phyloP scores from a whole-genome alignment of 2,329 filamentous ascomycete genomes.

The Neoarthrinium moseri region DNA sequence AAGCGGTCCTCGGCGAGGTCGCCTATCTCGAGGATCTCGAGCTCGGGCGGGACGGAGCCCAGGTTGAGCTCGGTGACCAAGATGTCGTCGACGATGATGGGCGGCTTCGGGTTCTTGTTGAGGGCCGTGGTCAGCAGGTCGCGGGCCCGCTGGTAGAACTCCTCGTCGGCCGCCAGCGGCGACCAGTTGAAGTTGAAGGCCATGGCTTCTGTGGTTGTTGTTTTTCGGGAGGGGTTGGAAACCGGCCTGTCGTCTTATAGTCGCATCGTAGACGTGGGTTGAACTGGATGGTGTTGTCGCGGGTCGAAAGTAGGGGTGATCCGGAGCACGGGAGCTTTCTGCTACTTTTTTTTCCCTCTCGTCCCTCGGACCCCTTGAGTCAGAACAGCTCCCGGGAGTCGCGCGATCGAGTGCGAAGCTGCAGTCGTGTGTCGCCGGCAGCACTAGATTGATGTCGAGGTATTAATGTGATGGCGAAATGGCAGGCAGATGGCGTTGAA shows the following conservation, averaged over 20 bases:
- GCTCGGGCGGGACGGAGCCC: constrained; percentile 87
- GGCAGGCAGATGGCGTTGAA: not conserved
- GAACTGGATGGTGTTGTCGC: not conserved
- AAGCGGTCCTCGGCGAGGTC: constrained; percentile 97
- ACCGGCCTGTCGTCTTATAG: constrained; percentile 36
- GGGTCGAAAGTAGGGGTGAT: not conserved
- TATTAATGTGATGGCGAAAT: not conserved
- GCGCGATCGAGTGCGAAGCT: not conserved
- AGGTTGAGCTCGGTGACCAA: constrained; percentile 97
- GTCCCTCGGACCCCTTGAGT: not conserved
- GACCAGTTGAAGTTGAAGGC: constrained; percentile 99
- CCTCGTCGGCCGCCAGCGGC: constrained; percentile 92
- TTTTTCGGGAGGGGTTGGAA: not conserved
- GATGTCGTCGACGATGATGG: constrained; percentile 99
- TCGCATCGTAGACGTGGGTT: constrained; percentile 18
- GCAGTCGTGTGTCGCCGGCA: not conserved
- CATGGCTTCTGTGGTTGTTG: constrained; percentile 68
- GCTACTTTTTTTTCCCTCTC: not conserved
- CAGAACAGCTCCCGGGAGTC: not conserved
- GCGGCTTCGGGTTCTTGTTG: constrained; percentile 97
- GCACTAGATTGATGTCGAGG: not conserved
- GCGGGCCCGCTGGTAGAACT: constrained; percentile 84
- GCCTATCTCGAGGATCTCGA: constrained; percentile 97
- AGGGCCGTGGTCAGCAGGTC: constrained; percentile 92
- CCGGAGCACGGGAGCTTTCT: not conserved